These are phyloP conservation scores for Cudoniella acicularis DNA, from an alignment of 495 filamentous ascomycete genomes.

Conservation along the genomic window DNA sequence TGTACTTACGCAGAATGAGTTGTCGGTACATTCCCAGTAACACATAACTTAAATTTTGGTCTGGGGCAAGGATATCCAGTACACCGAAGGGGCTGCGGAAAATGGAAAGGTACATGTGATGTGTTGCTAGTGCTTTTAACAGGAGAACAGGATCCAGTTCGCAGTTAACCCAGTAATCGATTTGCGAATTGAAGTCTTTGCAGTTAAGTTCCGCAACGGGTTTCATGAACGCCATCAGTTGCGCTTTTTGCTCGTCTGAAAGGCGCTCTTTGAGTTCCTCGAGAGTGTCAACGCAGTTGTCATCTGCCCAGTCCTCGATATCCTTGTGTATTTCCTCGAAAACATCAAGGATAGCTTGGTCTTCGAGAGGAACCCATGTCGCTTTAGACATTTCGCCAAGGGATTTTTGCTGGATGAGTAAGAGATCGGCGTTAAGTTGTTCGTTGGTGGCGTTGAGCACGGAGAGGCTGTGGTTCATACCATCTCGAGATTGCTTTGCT, in stretches of 20 bases:
- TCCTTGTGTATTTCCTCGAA: not conserved
- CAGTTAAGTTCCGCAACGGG: not conserved
- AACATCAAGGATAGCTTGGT: not conserved
- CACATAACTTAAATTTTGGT: not conserved
- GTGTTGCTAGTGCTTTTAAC: not conserved
- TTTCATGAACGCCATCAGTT: not conserved
- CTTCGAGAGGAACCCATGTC: not conserved
- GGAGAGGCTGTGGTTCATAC: not conserved
- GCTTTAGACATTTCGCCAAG: not conserved
- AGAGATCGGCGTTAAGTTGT: not conserved
- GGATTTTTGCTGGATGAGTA: not conserved
- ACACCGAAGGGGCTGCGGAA: not conserved
- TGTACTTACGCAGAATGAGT: not conserved
- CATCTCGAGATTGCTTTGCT: not conserved
- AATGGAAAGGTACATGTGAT: not conserved
- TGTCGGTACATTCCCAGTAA: not conserved
- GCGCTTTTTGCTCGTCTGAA: not conserved
- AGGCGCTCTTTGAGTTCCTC: not conserved
- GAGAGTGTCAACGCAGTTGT: not conserved
- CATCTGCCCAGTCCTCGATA: not conserved
- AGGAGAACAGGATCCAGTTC: not conserved
- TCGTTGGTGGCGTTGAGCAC: not conserved
- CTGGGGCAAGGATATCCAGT: not conserved
- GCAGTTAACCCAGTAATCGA: not conserved
- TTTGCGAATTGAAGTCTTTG: not conserved